Base-by-base conservation (phyloP, 148 eudicot species). In the Cornus florida region DNA sequence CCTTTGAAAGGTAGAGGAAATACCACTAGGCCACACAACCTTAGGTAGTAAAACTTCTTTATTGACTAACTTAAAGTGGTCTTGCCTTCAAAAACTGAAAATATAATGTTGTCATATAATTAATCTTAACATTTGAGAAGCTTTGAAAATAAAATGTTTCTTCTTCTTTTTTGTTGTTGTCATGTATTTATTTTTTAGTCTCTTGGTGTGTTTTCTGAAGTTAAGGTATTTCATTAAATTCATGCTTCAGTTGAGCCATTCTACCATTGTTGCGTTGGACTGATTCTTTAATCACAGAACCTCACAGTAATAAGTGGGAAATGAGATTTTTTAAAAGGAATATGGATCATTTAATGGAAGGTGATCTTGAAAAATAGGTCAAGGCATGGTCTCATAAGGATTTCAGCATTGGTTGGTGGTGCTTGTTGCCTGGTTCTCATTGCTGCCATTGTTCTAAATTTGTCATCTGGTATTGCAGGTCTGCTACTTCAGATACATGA, bases 401-500 rank as follows among this genome's bases (percentile, higher is more conserved):
- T 75, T 75, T 39, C 10, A 32, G 60, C 28, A n/a, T 24, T 66
- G 70, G 10, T 57, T 66, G 9, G 2, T 23, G 59, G 22, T 5
- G 12, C 59, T 53, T 48, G 53, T 62, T 62, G 23, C 66, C 19
- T 69, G n/a, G 46, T 69, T 32, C 32, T 77, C n/a, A 20, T 53
- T 12, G 28, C 32, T 7, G 8, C 24, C 32, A 69, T 32, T 32
- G n/a, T 19, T 19, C 46, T 56, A 41, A 50, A 38, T 19, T 33
- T 83, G 7, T 28, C 74, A 43, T 12, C 38, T 71, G 67, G 10
- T 71, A 31, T 67, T 86, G 86, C 91, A 95, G 99, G 99, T 95
- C 33, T 95, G 99, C 82, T 95, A 95, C 85, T 95, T 79, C 86
- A 90, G 99, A 33, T 95, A 95, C 86, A 81, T 93, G 86, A 88